phyloP scores from a whole-genome alignment of 2,329 filamentous ascomycete species.

The Talaromyces sp. region DNA sequence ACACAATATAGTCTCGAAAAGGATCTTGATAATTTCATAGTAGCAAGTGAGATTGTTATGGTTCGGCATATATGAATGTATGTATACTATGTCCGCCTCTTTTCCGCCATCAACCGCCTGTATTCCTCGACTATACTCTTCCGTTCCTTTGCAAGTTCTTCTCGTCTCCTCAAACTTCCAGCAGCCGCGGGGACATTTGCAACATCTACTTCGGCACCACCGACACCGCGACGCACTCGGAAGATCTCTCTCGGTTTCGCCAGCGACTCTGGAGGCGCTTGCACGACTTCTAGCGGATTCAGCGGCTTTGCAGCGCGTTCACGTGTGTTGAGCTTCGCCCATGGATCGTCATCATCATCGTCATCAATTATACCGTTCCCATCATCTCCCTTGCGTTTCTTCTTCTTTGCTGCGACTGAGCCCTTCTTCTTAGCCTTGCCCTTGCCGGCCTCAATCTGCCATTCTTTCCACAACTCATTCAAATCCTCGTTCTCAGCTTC shows the following conservation, averaged over 20 bases:
- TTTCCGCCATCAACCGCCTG: slow-evolving; percentile 60
- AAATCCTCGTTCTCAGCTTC: slow-evolving; percentile 65
- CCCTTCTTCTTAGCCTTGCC: slow-evolving; percentile 46
- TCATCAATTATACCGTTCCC: slow-evolving; percentile 34
- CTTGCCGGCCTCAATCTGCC: slow-evolving; percentile 49
- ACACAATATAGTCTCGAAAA: too few relatives aligned
- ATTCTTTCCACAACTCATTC: slow-evolving; percentile 60
- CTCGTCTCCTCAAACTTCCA: slow-evolving; percentile 65
- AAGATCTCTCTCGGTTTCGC: slow-evolving; percentile 58
- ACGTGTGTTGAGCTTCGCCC: slow-evolving; percentile 65
- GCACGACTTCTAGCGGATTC: slow-evolving; percentile 50
- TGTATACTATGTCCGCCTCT: slow-evolving; percentile 21
- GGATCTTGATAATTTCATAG: too few relatives aligned
- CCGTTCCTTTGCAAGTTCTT: slow-evolving; percentile 65
- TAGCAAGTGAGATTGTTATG: too few relatives aligned
- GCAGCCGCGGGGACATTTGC: slow-evolving; percentile 62
- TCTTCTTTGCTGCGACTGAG: slow-evolving; percentile 24
- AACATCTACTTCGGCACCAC: slow-evolving; percentile 61
- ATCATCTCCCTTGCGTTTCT: slow-evolving; percentile 32
- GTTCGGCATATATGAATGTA: not conserved
- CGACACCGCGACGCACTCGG: slow-evolving; percentile 58
- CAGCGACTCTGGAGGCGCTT: slow-evolving; percentile 69
- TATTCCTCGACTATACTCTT: slow-evolving; percentile 69
- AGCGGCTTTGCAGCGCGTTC: slow-evolving; percentile 26
- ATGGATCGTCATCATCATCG: slow-evolving; percentile 65